phyloP scores from a whole-genome alignment of 805 yeast genomes.

The Candida schatavii region DNA sequence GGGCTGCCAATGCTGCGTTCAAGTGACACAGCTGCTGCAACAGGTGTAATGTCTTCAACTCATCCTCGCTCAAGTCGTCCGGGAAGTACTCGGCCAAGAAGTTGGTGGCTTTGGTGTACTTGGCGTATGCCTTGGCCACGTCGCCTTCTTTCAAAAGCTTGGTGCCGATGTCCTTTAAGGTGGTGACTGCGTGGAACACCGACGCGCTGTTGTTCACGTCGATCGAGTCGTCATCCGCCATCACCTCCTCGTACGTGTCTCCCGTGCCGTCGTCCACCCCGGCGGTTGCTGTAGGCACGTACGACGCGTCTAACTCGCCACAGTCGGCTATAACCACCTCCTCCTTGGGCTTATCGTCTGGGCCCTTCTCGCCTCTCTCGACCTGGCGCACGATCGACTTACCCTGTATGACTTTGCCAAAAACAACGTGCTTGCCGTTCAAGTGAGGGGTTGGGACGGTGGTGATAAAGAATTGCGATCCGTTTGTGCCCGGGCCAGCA shows the following conservation, averaged over 20 bases:
- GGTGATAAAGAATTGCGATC: constrained; percentile 93
- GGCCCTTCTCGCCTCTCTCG: constrained; percentile 66
- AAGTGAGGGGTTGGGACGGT: constrained; percentile 92
- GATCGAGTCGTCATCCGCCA: constrained; percentile 71
- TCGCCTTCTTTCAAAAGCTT: constrained; percentile 66
- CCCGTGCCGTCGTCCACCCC: constrained; percentile 76
- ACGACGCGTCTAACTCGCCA: constrained; percentile 71
- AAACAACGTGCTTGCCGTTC: constrained; percentile 94
- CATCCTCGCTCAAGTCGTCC: constrained; percentile 57
- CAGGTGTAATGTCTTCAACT: constrained; percentile 46
- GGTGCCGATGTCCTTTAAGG: constrained; percentile 77
- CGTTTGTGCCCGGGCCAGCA: constrained; percentile 93
- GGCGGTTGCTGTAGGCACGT: constrained; percentile 44
- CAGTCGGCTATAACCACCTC: constrained; percentile 74
- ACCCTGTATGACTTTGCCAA: constrained; percentile 83
- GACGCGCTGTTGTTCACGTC: constrained; percentile 58
- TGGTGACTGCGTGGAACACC: constrained; percentile 62
- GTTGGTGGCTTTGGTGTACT: constrained; percentile 70
- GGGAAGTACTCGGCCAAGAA: constrained; percentile 75
- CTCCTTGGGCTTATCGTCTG: constrained; percentile 65
- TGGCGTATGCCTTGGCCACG: constrained; percentile 52
- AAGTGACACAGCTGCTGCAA: constrained; percentile 63
- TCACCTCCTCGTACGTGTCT: constrained; percentile 71
- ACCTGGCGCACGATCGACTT: constrained; percentile 75
- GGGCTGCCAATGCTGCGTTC: constrained; percentile 71